A percentile compares a stretch with the other conserved stretches of the same genome.
Evolutionary conservation across 2,329 filamentous ascomycete species (phyloP).

Genomic region (Biscogniauxia marginata): DNA sequence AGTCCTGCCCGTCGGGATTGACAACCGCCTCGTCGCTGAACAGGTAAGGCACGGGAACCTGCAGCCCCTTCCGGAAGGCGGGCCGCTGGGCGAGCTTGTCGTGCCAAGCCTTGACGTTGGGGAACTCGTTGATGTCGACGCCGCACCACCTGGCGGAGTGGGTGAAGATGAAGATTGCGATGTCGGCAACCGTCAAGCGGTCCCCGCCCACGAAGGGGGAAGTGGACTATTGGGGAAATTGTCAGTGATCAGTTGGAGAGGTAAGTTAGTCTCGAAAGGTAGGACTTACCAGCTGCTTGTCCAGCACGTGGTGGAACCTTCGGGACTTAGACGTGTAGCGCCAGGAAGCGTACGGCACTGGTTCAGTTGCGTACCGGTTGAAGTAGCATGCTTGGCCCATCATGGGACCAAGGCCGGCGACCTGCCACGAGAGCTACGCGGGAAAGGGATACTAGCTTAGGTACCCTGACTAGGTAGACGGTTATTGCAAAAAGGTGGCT

Average conservation of each 20-base stretch:
- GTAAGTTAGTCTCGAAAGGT: background rate
- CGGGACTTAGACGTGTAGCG: slow-evolving; percentile 19
- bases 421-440: slow-evolving; percentile 23
- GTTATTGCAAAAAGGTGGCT: background rate
- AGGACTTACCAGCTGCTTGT: slow-evolving; percentile 21
- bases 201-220: slow-evolving; percentile 17
- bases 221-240: slow-evolving; percentile 7
- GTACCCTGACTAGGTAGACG: background rate
- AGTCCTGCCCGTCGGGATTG: slow-evolving; percentile 10
- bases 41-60: slow-evolving; percentile 18
- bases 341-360: slow-evolving; percentile 16
- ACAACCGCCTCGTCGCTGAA: slow-evolving; percentile 19
- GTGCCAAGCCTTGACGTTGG: slow-evolving; percentile 21
- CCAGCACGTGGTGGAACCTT: slow-evolving; percentile 19
- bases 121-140: slow-evolving; percentile 20
- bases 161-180: slow-evolving; percentile 22
- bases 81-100: slow-evolving; percentile 18
- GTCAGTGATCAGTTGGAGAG: too few relatives aligned
- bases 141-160: slow-evolving; percentile 25
- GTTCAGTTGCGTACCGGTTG: slow-evolving; percentile 20
- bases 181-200: slow-evolving; percentile 23
- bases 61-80: slow-evolving; percentile 19
- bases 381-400: slow-evolving; percentile 23
- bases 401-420: slow-evolving; percentile 21
- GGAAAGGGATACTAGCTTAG: background rate